Base-by-base conservation (phyloP, 106 monocot species). In the Dactylorhiza incarnata region DNA sequence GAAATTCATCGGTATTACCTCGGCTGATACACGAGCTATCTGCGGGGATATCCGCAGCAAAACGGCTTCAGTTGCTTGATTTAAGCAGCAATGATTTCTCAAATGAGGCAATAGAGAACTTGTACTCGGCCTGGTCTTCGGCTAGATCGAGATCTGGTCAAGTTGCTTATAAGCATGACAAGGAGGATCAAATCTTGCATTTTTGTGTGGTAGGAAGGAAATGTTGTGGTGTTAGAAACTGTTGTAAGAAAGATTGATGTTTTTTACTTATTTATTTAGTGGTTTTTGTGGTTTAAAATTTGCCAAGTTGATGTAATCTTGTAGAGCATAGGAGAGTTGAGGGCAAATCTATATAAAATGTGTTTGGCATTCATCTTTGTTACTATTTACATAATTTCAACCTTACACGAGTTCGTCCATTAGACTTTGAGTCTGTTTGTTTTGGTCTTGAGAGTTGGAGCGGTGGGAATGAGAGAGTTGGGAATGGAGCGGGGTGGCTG, bases 121-220 rank as follows among this genome's bases (percentile, higher is more conserved):
- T 91, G 29, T 82, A 78, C 68, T n/a, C 9, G 15, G 26, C 80
- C 9, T 91, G 91, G 91, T 79, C 74, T 15, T 82, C 55, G 4
- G 67, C 93, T 0, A 58, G 82, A 24, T 71, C 74, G 0, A 82
- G 84, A 65, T 49, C 45, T 20, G 61, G 79, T 16, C 43, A 48
- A 37, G 46, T 61, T 45, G 81, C 87, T 13, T 79, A 61, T n/a
- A 87, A 87, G 71, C 93, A 94, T 81, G 81, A 84, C 16, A 53
- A 9, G 0, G 73, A 79, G 14, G 89, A 84, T 62, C 47, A 73
- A 23, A 81, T 15, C 16, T 71, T 84, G 44, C 94, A 91, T 85
- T 94, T 99, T 74, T 83, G 62, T 1, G 79, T 89, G 0, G 82
- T 89, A 4, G 94, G 91, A 22, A 91, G 75, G 75, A 73, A 37